Conservation (phyloP, 2,329 filamentous ascomycete genomes). For the Clarireedia monteithiana region DNA sequence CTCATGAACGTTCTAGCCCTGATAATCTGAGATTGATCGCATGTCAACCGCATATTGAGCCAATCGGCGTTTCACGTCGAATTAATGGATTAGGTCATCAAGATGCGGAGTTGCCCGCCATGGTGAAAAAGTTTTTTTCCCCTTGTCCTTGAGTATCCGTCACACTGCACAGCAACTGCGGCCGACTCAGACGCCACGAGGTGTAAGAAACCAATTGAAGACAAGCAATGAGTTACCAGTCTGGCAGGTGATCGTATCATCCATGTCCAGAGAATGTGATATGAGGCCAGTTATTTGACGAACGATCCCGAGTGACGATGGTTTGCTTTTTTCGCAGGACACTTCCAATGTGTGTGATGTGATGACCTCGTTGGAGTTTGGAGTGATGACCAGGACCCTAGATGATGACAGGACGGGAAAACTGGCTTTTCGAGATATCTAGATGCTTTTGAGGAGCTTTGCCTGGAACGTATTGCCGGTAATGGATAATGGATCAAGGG, state of each 20-base stretch:
- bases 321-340: not conserved
- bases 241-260: constrained; percentile 10
- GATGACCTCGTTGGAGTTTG: not conserved
- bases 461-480: not conserved
- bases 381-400: not conserved
- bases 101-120: constrained; percentile 5
- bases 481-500: not conserved
- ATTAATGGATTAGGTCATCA: not conserved
- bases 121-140: not conserved
- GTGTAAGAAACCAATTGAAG: constrained; percentile 10
- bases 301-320: not conserved
- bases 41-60: not conserved
- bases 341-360: not conserved
- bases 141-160: not conserved
- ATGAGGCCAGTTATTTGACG: not conserved
- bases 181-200: constrained; percentile 8
- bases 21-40: not conserved
- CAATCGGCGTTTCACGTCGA: not conserved
- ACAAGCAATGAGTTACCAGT: constrained; percentile 1
- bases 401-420: not conserved
- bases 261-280: constrained; percentile 4
- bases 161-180: constrained; percentile 1
- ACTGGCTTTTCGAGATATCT: not conserved
- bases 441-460: not conserved
- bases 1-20: not conserved